Percentiles rank a stretch among this genome's conserved stretches.
phyloP scores from a whole-genome alignment of 2,329 filamentous ascomycete species.

The Botrytis pseudocinerea region DNA sequence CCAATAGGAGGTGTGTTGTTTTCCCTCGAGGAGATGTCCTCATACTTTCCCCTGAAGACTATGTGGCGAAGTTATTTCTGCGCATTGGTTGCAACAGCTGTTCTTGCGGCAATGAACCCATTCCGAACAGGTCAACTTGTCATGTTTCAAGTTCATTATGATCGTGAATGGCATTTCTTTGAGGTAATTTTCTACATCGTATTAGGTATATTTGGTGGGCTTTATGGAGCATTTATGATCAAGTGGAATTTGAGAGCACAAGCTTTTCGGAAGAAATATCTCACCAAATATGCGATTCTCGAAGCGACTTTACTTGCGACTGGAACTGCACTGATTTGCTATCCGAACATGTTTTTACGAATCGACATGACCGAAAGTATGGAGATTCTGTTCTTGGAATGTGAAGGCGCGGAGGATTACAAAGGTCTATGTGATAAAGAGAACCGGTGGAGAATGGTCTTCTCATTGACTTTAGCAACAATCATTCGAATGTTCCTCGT shows the following conservation, averaged over 20 bases:
- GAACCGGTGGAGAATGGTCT: slow-evolving; percentile 74
- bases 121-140: slow-evolving; percentile 96
- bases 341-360: slow-evolving; percentile 89
- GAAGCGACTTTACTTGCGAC: slow-evolving; percentile 84
- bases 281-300: slow-evolving; percentile 78
- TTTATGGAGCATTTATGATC: slow-evolving; percentile 96
- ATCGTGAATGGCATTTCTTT: slow-evolving; percentile 97
- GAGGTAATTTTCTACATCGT: slow-evolving; percentile 90
- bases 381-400: slow-evolving; percentile 95
- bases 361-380: slow-evolving; percentile 99
- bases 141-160: slow-evolving; percentile 98
- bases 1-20: slow-evolving; percentile 96
- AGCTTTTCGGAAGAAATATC: slow-evolving; percentile 90
- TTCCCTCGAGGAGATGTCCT: slow-evolving; percentile 97
- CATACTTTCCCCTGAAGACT: slow-evolving; percentile 93
- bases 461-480: slow-evolving; percentile 77
- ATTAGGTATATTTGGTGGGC: slow-evolving; percentile 86
- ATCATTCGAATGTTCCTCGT: slow-evolving; percentile 79
- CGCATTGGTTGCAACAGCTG: slow-evolving; percentile 89
- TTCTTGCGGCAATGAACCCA: slow-evolving; percentile 93
- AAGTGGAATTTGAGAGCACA: slow-evolving; percentile 94
- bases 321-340: slow-evolving; percentile 88
- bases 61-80: slow-evolving; percentile 99
- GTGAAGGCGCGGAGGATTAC: slow-evolving; percentile 84
- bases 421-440: slow-evolving; percentile 81